A percentile compares a stretch with the other conserved stretches of the same genome.
These are phyloP conservation scores for Malus hybrid DNA, from an alignment of 331 rosid genomes.

Conservation along the genomic window DNA sequence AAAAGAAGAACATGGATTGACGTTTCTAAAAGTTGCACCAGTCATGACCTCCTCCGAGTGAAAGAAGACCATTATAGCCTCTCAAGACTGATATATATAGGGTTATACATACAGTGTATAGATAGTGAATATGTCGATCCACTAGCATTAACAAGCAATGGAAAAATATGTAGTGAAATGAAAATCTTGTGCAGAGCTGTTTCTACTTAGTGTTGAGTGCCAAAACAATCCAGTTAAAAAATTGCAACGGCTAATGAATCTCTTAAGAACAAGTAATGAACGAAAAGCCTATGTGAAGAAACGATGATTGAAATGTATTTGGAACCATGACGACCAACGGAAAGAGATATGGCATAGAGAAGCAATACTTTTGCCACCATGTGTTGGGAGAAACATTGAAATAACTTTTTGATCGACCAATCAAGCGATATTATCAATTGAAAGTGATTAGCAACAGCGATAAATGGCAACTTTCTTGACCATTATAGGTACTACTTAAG, in stretches of 20 bases:
- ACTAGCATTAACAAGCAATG: not conserved
- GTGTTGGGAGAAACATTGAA: not conserved
- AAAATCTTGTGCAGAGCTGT: too few relatives aligned
- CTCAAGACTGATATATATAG: not conserved
- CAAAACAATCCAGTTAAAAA: not conserved
- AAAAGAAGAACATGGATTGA: not conserved
- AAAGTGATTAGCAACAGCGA: constrained; percentile 12
- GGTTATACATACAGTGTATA: not conserved
- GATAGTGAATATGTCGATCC: not conserved
- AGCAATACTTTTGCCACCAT: constrained; percentile 15
- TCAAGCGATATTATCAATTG: constrained; percentile 11
- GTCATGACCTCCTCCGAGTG: not conserved
- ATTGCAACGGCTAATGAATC: not conserved
- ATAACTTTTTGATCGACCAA: constrained; percentile 3
- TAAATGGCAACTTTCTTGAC: constrained; percentile 37
- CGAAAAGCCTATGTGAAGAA: not conserved
- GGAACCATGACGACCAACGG: not conserved
- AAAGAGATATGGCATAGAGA: constrained; percentile 20
- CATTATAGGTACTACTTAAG: constrained; percentile 9
- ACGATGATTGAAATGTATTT: not conserved
- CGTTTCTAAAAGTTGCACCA: not conserved
- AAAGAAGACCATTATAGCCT: not conserved
- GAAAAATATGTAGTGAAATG: not conserved
- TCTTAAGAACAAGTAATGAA: not conserved
- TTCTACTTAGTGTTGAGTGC: not conserved